These are phyloP conservation scores for Emmonsiellopsis sp. DNA, from an alignment of 2,329 filamentous ascomycete genomes.

Conservation along the genomic window DNA sequence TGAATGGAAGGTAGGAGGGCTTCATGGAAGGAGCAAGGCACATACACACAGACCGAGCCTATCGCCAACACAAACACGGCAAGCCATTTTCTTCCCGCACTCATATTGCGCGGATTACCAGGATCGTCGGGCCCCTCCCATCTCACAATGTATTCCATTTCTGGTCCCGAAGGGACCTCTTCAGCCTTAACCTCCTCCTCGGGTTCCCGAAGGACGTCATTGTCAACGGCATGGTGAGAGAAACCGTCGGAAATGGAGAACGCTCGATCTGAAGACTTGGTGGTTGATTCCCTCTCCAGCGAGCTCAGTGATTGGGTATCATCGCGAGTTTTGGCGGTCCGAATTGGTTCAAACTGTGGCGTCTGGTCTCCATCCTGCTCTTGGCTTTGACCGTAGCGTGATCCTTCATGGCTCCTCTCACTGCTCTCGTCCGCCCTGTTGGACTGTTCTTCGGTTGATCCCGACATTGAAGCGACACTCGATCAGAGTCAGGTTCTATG, in stretches of 20 bases:
- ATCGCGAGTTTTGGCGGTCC: neutral
- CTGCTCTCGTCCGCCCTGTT: neutral
- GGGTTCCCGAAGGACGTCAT: slow-evolving; percentile 16
- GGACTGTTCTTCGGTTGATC: neutral
- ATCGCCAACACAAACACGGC: slow-evolving; percentile 65
- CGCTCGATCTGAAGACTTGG: slow-evolving; percentile 6
- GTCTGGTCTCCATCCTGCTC: neutral
- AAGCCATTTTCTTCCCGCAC: slow-evolving; percentile 61
- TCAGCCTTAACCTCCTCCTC: slow-evolving; percentile 15
- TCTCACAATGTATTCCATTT: slow-evolving; percentile 54
- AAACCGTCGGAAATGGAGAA: slow-evolving; percentile 10
- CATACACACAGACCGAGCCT: slow-evolving; percentile 75
- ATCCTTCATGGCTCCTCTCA: neutral
- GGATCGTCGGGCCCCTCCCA: slow-evolving; percentile 71
- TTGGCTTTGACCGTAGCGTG: neutral
- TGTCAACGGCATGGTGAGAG: slow-evolving; percentile 13
- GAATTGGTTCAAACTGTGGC: slow-evolving; percentile 4
- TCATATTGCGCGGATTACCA: slow-evolving; percentile 62
- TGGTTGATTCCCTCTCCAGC: slow-evolving; percentile 2
- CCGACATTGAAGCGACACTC: neutral
- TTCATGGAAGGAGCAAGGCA: slow-evolving; percentile 18
- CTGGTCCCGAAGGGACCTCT: slow-evolving; percentile 16
- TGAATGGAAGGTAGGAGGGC: neutral
- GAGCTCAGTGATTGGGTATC: neutral
- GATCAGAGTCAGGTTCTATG: no score